Base-by-base conservation (phyloP, 495 filamentous ascomycete genomes). In the Podospora fimiseda region DNA sequence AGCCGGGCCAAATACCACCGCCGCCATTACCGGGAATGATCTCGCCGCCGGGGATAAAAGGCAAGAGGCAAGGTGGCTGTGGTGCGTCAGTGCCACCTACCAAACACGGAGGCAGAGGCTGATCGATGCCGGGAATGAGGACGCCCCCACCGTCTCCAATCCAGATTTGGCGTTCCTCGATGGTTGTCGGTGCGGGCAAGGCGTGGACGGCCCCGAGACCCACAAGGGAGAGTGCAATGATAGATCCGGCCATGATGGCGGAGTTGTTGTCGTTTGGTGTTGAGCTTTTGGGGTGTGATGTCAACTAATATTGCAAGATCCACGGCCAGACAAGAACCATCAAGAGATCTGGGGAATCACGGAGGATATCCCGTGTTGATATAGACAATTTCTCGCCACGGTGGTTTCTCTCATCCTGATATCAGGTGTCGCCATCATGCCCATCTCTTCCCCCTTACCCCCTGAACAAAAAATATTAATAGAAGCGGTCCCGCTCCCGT, bases 161-260 rank as follows among this genome's bases (percentile, higher is more conserved):
- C 37, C 9, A 30, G n/a, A 43, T 30, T 42, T 58, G 57, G 16
- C 63, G 56, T 20, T 59, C 46, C 30, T 57, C 51, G n/a, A 61
- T 24, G 18, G 20, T 45, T 19, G 33, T 50, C 43, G 21, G 42
- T 16, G 62, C 39, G 18, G 66, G 66, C 47, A 67, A 40, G 40
- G 62, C 66, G 39, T 58, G 48, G 23, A 67, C 62, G 58, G 57
- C 58, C 40, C 64, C 51, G 33, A 69, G 56, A 50, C 66, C 60
- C 48, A 67, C 38, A 8, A 69, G 56, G 18, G 62, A 61, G 37
- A 66, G 44, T 39, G 62, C 52, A n/a, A 69, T 22, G 44, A 56
- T 39, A 20, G 56, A 56, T 48, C 56, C 49, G 50, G 65, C 64
- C 66, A 69, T 69, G 45, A 9, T 58, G 58, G 41, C 48, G 54